phyloP scores from a whole-genome alignment of 1,284 basidiomycete species.

The Kwoniella shivajii region DNA sequence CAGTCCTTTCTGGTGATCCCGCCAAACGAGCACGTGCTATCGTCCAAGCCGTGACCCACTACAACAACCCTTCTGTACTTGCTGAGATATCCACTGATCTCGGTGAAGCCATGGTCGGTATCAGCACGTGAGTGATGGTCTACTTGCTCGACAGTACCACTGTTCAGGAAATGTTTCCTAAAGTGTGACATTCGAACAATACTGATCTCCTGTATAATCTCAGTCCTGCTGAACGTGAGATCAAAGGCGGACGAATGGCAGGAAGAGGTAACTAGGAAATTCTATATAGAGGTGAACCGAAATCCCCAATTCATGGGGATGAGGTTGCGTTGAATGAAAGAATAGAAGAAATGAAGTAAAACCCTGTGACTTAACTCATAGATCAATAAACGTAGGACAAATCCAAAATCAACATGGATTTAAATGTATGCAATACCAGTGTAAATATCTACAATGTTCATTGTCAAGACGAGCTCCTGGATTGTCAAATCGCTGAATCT shows the following conservation, averaged over 20 bases:
- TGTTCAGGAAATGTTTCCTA: not conserved
- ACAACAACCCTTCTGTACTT: constrained; percentile 77
- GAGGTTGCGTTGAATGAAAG: too few relatives aligned
- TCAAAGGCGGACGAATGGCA: constrained; percentile 33
- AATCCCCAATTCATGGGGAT: not conserved
- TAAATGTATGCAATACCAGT: too few relatives aligned
- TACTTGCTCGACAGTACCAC: not conserved
- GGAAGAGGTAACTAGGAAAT: constrained; percentile 28
- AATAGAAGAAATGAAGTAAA: too few relatives aligned
- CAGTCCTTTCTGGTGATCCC: constrained; percentile 74
- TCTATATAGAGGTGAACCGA: not conserved
- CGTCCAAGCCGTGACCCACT: constrained; percentile 96
- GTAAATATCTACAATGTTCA: too few relatives aligned
- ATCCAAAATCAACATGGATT: not conserved
- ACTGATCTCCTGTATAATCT: too few relatives aligned
- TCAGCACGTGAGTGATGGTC: constrained; percentile 52
- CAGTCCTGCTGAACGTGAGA: constrained; percentile 24
- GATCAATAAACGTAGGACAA: not conserved
- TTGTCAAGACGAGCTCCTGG: too few relatives aligned
- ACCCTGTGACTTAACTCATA: not conserved
- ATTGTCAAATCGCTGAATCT: too few relatives aligned
- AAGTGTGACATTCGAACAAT: too few relatives aligned
- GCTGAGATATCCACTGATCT: constrained; percentile 81
- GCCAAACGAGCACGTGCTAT: constrained; percentile 94
- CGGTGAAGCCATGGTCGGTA: constrained; percentile 89